phyloP scores from a whole-genome alignment of 78 protist species.

The Protostelium mycophagum region DNA sequence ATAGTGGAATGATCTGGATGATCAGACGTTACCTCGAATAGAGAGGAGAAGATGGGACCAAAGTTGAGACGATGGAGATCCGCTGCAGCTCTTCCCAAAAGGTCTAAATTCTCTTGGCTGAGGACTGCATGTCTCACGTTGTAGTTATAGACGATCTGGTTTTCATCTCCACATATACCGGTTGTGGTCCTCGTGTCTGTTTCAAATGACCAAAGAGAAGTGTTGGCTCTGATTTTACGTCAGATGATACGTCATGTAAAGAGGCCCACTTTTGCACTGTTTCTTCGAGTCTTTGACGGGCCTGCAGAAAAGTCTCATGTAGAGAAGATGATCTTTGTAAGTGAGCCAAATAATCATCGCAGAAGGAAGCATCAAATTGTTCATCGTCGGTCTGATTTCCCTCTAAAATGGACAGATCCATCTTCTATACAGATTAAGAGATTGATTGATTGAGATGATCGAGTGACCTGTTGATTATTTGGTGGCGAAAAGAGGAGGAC shows the following conservation, averaged over 20 bases:
- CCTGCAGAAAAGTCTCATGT: not conserved
- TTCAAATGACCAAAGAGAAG: not conserved
- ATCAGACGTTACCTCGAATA: not conserved
- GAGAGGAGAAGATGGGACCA: not conserved
- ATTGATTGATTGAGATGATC: too few relatives aligned
- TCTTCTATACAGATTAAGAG: too few relatives aligned
- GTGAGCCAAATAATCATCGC: not conserved
- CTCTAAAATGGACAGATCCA: too few relatives aligned
- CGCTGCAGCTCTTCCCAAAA: not conserved
- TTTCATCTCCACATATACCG: not conserved
- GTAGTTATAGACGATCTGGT: not conserved
- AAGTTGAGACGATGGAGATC: not conserved
- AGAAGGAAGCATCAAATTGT: not conserved
- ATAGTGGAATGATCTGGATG: too few relatives aligned
- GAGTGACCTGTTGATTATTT: too few relatives aligned
- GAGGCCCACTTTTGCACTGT: not conserved
- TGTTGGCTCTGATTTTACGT: not conserved
- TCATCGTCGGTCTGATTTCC: too few relatives aligned
- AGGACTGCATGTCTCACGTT: not conserved
- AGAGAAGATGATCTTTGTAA: not conserved
- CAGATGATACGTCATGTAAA: not conserved
- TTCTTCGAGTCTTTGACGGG: not conserved
- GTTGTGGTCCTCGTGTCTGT: not conserved
- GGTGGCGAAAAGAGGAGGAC: too few relatives aligned
- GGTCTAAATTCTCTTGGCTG: not conserved